Percentiles rank a stretch among this genome's conserved stretches.
phyloP scores from a whole-genome alignment of 306 rosid genomes.

The Phaseolus lunatus region DNA sequence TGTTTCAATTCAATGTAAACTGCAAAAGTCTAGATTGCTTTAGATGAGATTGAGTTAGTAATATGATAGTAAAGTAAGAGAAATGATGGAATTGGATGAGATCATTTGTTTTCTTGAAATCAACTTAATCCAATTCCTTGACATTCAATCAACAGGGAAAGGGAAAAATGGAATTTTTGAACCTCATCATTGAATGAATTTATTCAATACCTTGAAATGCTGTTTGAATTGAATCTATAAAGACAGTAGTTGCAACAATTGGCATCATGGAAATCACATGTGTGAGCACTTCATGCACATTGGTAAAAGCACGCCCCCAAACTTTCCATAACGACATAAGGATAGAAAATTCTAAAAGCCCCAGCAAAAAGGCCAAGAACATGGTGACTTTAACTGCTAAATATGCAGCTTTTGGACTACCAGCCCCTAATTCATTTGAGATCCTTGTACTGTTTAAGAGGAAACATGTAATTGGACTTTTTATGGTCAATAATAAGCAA shows the following conservation, averaged over 20 bases:
- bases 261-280: conserved; percentile 62
- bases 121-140: neutral
- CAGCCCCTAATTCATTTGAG: conserved; percentile 84
- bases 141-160: neutral
- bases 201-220: conserved; percentile 49
- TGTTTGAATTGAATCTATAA: conserved; percentile 54
- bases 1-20: neutral
- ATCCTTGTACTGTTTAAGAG: conserved; percentile 64
- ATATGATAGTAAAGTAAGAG: neutral
- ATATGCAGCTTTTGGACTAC: conserved; percentile 62
- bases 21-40: neutral
- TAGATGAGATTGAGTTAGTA: neutral
- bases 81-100: neutral
- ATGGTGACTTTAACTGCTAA: conserved; percentile 66
- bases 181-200: conserved; percentile 16
- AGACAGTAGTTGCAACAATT: too few relatives aligned
- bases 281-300: conserved; percentile 61
- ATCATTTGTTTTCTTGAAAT: neutral
- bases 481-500: neutral
- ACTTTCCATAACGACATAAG: conserved; percentile 58
- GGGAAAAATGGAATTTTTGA: neutral
- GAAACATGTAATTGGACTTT: conserved; percentile 9
- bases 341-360: conserved; percentile 49
- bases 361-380: conserved; percentile 51
- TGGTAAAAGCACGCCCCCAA: conserved; percentile 81